Evolutionary conservation across 805 yeast genomes (phyloP).

Genomic region (Lipomyces starkeyi): DNA sequence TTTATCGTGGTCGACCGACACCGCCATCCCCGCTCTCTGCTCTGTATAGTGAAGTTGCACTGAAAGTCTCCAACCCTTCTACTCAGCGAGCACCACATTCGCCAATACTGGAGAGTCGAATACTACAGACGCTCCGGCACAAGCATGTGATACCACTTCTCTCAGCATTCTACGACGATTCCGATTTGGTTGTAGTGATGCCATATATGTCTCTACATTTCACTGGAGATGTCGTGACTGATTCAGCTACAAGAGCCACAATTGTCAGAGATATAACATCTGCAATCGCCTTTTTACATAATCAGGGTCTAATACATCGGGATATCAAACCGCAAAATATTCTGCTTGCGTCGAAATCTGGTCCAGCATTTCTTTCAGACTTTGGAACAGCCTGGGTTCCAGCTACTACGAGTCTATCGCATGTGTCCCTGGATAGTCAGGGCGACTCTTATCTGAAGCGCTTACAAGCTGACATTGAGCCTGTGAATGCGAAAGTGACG

Average conservation of each 20-base stretch:
- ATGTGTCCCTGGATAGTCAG: conserved; percentile 52
- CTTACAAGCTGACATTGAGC: conserved; percentile 42
- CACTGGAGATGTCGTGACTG: conserved; percentile 47
- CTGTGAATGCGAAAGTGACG: conserved; percentile 45
- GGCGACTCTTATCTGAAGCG: conserved; percentile 42
- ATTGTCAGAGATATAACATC: conserved; percentile 48
- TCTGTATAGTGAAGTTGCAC: conserved; percentile 46
- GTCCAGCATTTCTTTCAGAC: conserved; percentile 37
- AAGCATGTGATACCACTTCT: conserved; percentile 40
- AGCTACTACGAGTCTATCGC: conserved; percentile 46
- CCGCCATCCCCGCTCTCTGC: neutral
- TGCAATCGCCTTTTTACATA: conserved; percentile 73
- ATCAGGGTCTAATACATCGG: conserved; percentile 74
- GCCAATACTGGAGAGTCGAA: conserved; percentile 53
- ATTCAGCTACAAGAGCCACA: conserved; percentile 42
- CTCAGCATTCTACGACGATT: conserved; percentile 41
- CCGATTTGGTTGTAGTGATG: conserved; percentile 52
- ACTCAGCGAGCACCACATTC: conserved; percentile 62
- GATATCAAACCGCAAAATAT: conserved; percentile 86
- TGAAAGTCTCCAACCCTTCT: conserved; percentile 57
- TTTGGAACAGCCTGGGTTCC: conserved; percentile 39
- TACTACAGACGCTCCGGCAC: conserved; percentile 44
- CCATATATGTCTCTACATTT: conserved; percentile 52
- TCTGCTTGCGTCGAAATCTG: conserved; percentile 51
- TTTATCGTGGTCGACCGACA: conserved; percentile 12